These are phyloP conservation scores for Aurinia saxatilis DNA, from an alignment of 345 rosid genomes.

Conservation along the genomic window DNA sequence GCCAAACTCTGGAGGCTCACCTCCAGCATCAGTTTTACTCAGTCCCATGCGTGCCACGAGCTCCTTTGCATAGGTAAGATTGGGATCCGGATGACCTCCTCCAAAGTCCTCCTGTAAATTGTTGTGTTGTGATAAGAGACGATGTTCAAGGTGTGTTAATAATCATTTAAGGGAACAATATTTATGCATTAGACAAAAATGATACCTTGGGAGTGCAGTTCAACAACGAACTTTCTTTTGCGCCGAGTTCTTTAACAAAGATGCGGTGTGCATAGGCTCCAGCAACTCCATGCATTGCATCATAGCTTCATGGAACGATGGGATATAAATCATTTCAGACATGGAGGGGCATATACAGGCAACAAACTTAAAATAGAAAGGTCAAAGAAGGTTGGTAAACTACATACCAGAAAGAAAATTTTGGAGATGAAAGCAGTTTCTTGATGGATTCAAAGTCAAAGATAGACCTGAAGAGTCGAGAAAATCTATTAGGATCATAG, in stretches of 20 bases:
- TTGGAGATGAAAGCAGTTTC: slow-evolving; percentile 74
- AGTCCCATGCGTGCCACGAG: slow-evolving; percentile 83
- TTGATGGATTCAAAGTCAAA: slow-evolving; percentile 69
- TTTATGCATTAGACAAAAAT: neutral
- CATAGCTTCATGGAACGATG: slow-evolving; percentile 48
- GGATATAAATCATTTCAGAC: neutral
- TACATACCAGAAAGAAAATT: slow-evolving; percentile 73
- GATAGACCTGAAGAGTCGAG: slow-evolving; percentile 47
- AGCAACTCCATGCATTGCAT: slow-evolving; percentile 92
- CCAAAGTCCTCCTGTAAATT: slow-evolving; percentile 80
- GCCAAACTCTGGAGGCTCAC: slow-evolving; percentile 86
- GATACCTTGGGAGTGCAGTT: slow-evolving; percentile 84
- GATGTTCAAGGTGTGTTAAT: neutral
- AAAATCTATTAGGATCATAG: neutral
- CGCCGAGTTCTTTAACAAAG: slow-evolving; percentile 89
- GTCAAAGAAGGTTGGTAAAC: neutral
- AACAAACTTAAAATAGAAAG: neutral
- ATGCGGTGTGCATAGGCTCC: slow-evolving; percentile 86
- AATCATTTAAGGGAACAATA: neutral
- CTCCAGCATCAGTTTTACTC: slow-evolving; percentile 52
- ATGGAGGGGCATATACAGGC: neutral
- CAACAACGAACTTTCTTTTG: slow-evolving; percentile 69
- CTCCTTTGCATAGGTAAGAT: slow-evolving; percentile 86
- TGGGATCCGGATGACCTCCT: slow-evolving; percentile 94
- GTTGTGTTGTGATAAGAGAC: neutral